These are phyloP conservation scores for Plasmodium gonderi DNA, from an alignment of 169 alveolate species.

Conservation along the genomic window DNA sequence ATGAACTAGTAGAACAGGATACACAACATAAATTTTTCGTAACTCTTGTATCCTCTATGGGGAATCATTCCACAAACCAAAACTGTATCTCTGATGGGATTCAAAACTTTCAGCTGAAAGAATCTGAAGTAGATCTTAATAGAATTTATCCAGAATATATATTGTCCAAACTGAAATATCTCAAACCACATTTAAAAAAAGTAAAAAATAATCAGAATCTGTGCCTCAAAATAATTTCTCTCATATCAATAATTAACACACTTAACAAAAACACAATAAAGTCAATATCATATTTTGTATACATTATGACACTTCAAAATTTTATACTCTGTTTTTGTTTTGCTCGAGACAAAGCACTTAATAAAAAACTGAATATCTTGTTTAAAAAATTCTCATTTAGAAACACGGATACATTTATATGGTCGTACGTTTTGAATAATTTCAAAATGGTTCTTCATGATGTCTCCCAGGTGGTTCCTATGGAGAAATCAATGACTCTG, in stretches of 20 bases:
- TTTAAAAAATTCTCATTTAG: constrained; percentile 39
- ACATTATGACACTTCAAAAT: constrained; percentile 37
- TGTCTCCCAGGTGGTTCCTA: no score
- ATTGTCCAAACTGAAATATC: constrained; percentile 15
- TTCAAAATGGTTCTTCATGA: constrained; percentile 29
- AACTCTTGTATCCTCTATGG: no score
- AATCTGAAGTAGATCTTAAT: background rate
- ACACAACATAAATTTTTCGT: no score
- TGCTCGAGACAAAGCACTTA: constrained; percentile 20
- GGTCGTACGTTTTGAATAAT: constrained; percentile 13
- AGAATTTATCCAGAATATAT: constrained; percentile 26
- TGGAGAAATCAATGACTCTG: background rate
- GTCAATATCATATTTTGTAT: constrained; percentile 37
- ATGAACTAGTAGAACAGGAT: background rate
- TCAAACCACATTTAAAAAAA: constrained; percentile 58
- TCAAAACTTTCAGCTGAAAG: no score
- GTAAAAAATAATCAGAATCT: constrained; percentile 43
- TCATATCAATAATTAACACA: constrained; percentile 30
- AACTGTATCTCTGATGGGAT: no score
- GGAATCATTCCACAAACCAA: no score
- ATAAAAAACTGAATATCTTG: constrained; percentile 28
- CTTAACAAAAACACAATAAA: constrained; percentile 6
- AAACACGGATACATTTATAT: constrained; percentile 45
- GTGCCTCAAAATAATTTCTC: constrained; percentile 49
- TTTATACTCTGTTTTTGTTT: constrained; percentile 42